A percentile compares a stretch with the other conserved stretches of the same genome.
Evolutionary conservation across 2,329 filamentous ascomycete genomes (phyloP).

Genomic region (Colletotrichum sp.): DNA sequence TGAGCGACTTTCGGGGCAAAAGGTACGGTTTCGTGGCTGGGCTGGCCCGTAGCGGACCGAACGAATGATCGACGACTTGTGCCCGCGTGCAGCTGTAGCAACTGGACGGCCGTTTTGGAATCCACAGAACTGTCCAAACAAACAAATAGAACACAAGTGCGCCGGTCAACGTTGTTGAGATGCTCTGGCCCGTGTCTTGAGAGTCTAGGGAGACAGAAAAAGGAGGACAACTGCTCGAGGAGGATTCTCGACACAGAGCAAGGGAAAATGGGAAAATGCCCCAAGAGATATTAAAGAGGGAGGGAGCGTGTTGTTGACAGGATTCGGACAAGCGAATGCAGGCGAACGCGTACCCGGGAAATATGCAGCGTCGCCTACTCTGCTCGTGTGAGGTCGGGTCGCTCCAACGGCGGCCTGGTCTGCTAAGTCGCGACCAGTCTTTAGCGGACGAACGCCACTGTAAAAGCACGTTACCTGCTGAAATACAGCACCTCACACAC

Average conservation of each 20-base stretch:
- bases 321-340: not conserved
- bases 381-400: not conserved
- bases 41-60: slow-evolving; percentile 1
- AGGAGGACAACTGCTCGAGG: not conserved
- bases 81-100: slow-evolving; percentile 22
- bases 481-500: not conserved
- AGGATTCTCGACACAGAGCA: not conserved
- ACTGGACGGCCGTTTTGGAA: not conserved
- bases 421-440: not conserved
- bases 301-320: slow-evolving; percentile 7
- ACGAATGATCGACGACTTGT: slow-evolving; percentile 12
- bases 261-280: not conserved
- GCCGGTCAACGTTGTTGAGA: not conserved
- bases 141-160: not conserved
- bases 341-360: not conserved
- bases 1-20: not conserved
- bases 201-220: not conserved
- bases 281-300: not conserved
- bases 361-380: not conserved
- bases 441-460: not conserved
- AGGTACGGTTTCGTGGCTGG: slow-evolving; percentile 9
- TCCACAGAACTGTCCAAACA: slow-evolving; percentile 2
- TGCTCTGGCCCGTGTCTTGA: not conserved
- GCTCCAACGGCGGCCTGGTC: not conserved
- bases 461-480: not conserved